Conservation (phyloP, 352 stramenopile genomes). For the Globisporangium spinosum region DNA sequence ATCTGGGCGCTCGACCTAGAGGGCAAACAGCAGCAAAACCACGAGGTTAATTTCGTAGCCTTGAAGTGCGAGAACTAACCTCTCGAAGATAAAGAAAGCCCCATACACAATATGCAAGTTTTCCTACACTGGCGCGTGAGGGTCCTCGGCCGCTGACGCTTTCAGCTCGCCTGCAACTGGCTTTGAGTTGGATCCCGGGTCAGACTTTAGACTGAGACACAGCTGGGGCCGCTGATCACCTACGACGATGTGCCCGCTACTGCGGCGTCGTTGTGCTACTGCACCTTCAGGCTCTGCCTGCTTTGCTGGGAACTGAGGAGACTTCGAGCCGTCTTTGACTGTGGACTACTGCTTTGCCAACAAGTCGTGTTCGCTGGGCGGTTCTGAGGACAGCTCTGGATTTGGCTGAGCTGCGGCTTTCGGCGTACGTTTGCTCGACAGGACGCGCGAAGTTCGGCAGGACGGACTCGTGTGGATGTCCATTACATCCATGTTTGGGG, state of each 20-base stretch:
- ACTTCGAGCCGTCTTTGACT: slow-evolving; percentile 2
- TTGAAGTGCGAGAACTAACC: too few species aligned
- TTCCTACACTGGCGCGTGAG: slow-evolving; percentile 1
- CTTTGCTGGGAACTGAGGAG: neutral
- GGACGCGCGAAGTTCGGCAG: slow-evolving; percentile 10
- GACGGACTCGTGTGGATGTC: slow-evolving; percentile 13
- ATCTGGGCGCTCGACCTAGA: neutral
- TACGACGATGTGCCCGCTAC: slow-evolving; percentile 15
- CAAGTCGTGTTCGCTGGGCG: neutral
- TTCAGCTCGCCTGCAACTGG: neutral
- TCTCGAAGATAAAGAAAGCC: neutral
- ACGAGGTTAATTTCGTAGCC: neutral
- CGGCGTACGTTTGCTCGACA: slow-evolving; percentile 14
- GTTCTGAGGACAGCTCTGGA: neutral
- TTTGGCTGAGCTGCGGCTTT: neutral
- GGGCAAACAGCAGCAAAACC: neutral
- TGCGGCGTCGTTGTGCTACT: slow-evolving; percentile 3
- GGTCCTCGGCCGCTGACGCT: neutral
- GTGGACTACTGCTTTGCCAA: neutral
- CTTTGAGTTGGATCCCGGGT: neutral
- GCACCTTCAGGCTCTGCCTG: neutral
- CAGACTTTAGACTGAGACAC: neutral
- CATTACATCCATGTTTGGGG: slow-evolving; percentile 13
- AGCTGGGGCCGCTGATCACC: slow-evolving; percentile 9
- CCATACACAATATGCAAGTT: neutral